Base-by-base conservation (phyloP, 208 protist species). In the Trypanosoma melophagium region DNA sequence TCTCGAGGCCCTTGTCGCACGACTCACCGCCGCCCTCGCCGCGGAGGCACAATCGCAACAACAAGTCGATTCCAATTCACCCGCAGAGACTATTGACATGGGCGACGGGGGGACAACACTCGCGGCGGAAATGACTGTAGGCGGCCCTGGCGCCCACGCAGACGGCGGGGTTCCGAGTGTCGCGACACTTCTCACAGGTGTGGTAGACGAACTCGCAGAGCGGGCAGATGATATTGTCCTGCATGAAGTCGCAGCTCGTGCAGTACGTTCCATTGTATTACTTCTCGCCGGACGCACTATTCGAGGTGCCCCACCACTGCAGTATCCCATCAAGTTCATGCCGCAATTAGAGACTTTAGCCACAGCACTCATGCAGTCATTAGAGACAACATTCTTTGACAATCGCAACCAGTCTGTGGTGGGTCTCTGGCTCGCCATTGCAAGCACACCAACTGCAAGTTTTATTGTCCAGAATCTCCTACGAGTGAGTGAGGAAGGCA, bases 381-480 rank as follows among this genome's bases (percentile, higher is more conserved):
- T 94, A 50, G 86, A 87, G 79, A 52, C 69, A 7, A 77, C 77
- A 21, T 90, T 88, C 74, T 63, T 72, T 24, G 80, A 85, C 70
- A 80, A 80, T 69, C 50, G 69, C 31, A 68, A 69, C 0, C 35
- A 44, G 21, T 17, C 49, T 12, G 56, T 22, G 0, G 78, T 78
- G 12, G 86, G 92, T 71, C 53, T 82, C 35, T 95, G 86, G 91
- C 67, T 94, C 66, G 78, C 75, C n/a, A 85, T 87, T 17, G 84
- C 81, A 55, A 81, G 79, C 60, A 66, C 66, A 7, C 78, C 88
- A 7, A 81, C 87, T 10, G 84, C 86, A 5, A 94, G 91, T 60
- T 85, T 96, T 40, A 77, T 94, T 22, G 52, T 94, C 22, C 91
- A 96, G 76, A 94, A 77, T 66, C 76, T 96, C 2, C 76, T 96